These are phyloP conservation scores for Botrytis cinerea DNA, from an alignment of 2,329 filamentous ascomycete species.

Conservation along the genomic window DNA sequence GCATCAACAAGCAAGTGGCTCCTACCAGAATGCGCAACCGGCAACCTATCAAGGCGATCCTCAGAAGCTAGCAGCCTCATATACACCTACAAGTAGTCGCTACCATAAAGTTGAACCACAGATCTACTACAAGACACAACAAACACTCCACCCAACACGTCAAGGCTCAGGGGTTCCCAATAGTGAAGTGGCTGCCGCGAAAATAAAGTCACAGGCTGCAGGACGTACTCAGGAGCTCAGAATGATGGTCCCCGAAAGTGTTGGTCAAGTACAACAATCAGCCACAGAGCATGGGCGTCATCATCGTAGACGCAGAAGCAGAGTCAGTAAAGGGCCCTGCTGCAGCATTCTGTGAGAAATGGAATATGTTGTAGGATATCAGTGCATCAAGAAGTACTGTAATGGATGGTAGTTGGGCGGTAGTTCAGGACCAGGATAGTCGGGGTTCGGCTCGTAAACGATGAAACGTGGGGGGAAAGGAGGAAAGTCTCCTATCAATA, in stretches of 20 bases:
- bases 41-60: not conserved
- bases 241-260: not conserved
- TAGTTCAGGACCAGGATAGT: not conserved
- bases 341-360: not conserved
- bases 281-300: too few relatives aligned
- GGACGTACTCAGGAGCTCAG: not conserved
- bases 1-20: not conserved
- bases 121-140: too few relatives aligned
- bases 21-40: too few relatives aligned
- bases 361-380: not conserved
- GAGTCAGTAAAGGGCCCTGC: rapidly evolving
- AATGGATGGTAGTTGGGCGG: not conserved
- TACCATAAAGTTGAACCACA: too few relatives aligned
- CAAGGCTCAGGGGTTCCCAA: too few relatives aligned
- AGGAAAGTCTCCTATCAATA: not conserved
- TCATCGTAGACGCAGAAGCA: not conserved
- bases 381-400: not conserved
- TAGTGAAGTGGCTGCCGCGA: too few relatives aligned
- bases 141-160: too few relatives aligned
- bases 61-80: not conserved
- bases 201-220: not conserved
- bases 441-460: not conserved
- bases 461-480: not conserved
- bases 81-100: not conserved
- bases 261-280: not conserved